phyloP scores from a whole-genome alignment of 2,329 filamentous ascomycete species.

The Knufia fluminis region DNA sequence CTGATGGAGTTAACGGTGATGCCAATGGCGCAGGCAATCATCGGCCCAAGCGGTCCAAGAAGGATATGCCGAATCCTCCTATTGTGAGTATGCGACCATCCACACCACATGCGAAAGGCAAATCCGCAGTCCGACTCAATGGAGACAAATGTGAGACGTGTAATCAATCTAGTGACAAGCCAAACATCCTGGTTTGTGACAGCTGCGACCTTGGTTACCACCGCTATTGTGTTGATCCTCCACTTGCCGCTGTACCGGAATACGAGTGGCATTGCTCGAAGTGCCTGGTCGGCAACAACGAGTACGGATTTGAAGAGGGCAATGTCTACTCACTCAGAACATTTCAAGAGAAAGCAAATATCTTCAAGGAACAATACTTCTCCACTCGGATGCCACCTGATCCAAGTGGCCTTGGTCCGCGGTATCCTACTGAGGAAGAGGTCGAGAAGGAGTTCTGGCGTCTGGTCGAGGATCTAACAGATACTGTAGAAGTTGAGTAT shows the following conservation, averaged over 20 bases:
- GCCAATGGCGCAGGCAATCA: conserved; percentile 58
- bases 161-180: conserved; percentile 63
- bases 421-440: conserved; percentile 83
- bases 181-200: conserved; percentile 71
- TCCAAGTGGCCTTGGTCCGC: conserved; percentile 67
- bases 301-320: conserved; percentile 96
- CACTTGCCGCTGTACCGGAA: conserved; percentile 65
- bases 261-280: conserved; percentile 93
- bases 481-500: conserved; percentile 96
- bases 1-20: conserved; percentile 42
- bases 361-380: conserved; percentile 93
- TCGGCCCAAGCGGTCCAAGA: conserved; percentile 87
- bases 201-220: conserved; percentile 87
- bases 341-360: conserved; percentile 91
- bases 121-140: conserved; percentile 47
- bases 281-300: conserved; percentile 89
- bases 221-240: conserved; percentile 78
- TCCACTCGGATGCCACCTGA: conserved; percentile 83
- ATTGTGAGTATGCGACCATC: conserved; percentile 26
- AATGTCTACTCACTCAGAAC: conserved; percentile 89
- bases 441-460: conserved; percentile 96
- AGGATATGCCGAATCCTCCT: conserved; percentile 51
- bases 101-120: conserved; percentile 48
- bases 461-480: conserved; percentile 83
- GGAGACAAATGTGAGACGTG: conserved; percentile 77